These are phyloP conservation scores for Trichophyton mentagrophytes DNA, from an alignment of 2,329 filamentous ascomycete genomes.

Conservation along the genomic window DNA sequence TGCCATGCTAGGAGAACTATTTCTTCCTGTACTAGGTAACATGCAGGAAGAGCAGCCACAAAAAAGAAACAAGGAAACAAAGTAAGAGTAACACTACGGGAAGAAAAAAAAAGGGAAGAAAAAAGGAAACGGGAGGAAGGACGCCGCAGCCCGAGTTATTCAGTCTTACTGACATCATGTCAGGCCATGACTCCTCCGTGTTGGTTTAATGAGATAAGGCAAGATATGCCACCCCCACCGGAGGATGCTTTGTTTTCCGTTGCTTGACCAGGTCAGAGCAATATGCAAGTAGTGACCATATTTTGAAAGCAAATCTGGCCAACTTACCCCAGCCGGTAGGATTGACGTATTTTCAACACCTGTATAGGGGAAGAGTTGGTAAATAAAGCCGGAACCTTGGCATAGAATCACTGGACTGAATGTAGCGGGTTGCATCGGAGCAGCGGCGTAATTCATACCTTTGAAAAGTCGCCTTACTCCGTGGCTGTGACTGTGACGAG, in stretches of 20 bases:
- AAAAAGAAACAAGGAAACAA: too few species aligned
- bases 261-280: neutral
- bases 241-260: neutral
- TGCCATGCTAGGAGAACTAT: too few species aligned
- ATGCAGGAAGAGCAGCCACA: too few species aligned
- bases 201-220: constrained; percentile 17
- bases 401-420: too few species aligned
- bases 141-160: too few species aligned
- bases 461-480: neutral
- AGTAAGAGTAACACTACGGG: too few species aligned
- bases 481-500: neutral
- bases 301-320: neutral
- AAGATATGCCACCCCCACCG: neutral
- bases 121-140: too few species aligned
- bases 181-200: neutral
- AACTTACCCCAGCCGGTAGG: neutral
- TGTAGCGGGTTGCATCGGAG: neutral
- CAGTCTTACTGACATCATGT: too few species aligned
- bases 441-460: neutral
- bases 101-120: too few species aligned
- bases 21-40: too few species aligned
- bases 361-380: too few species aligned
- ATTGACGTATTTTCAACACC: neutral
- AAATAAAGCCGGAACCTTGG: too few species aligned
- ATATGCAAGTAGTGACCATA: neutral